Evolutionary conservation across 345 rosid species (phyloP), one percentile per base, ranked within the genome.

Genomic region (Capsella bursapastoris): DNA sequence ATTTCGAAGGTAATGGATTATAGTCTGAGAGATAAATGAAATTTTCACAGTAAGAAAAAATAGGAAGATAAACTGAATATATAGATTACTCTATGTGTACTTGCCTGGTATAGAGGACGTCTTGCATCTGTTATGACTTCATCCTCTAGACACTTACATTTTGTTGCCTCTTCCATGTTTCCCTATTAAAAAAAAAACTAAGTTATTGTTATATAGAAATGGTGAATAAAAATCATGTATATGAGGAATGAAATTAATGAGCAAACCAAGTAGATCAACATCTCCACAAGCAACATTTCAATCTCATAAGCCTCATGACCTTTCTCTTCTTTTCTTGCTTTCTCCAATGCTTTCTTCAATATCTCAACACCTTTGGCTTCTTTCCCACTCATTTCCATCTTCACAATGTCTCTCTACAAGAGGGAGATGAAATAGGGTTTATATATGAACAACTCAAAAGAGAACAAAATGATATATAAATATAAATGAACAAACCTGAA

Each of bases 371-470:
- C 90, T 61, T 59, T 83, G 18, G 32, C 86, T 79, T 84, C 96
- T 72, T 79, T 83, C 16, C 88, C 82, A 71, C 81, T 81, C 90
- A 87, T 82, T 81, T 89, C 92, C 71, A 89, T 79, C 73, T 80
- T 83, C 27, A 74, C 76, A 62, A 71, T 64, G 15, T 58, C 81
- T 77, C 81, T 66, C 81, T 77, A 3, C 50, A 64, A 44, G 31
- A 56, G 10, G 68, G 12, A 28, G 5, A 68, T n/a, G 8, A 60
- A 34, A 4, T 59, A 15, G 2, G 4, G 48, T 74, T 65, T 12
- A 53, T 56, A 31, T 14, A 56, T 25, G 14, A 37, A 57, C 27
- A 6, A 74, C 14, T 7, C 4, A 13, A 8, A 56, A 12, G 22
- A 75, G 6, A 12, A 11, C 56, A 13, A 3, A n/a, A 14, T 18